Evolutionary conservation across 164 flowering plant species (phyloP).

Genomic region (Berberis vulgaris): DNA sequence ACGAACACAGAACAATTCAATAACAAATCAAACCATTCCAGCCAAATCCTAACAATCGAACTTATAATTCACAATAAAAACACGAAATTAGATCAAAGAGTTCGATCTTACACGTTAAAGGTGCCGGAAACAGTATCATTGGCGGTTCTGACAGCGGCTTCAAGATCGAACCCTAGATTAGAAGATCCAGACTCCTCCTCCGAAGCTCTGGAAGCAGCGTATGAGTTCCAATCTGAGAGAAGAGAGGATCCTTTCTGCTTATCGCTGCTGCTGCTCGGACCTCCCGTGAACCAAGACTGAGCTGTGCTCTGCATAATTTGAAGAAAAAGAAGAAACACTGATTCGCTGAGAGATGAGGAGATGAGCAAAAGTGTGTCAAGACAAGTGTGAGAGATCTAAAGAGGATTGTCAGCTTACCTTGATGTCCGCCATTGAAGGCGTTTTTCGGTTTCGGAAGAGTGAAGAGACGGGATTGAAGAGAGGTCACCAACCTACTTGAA

Average conservation of each 20-base stretch:
- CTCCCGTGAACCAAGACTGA: slow-evolving; percentile 68
- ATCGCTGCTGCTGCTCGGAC: slow-evolving; percentile 17
- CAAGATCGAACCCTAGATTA: slow-evolving; percentile 59
- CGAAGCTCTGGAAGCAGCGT: slow-evolving; percentile 43
- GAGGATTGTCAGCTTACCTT: too few species aligned
- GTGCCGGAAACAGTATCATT: slow-evolving; percentile 85
- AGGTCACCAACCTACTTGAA: too few species aligned
- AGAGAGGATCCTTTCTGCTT: slow-evolving; percentile 46
- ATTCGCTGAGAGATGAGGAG: not conserved
- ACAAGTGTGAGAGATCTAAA: too few species aligned
- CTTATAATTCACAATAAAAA: not conserved
- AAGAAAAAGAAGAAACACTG: not conserved
- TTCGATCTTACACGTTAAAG: slow-evolving; percentile 56
- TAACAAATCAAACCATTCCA: not conserved
- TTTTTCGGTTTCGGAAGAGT: too few species aligned
- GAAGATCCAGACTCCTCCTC: slow-evolving; percentile 17
- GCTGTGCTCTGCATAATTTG: slow-evolving; percentile 29
- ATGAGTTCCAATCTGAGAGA: slow-evolving; percentile 90
- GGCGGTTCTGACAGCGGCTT: slow-evolving; percentile 75
- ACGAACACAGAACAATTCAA: not conserved
- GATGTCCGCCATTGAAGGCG: too few species aligned
- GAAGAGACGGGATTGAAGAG: too few species aligned
- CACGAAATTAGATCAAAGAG: not conserved
- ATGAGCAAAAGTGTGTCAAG: too few species aligned
- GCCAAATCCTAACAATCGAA: not conserved